These are phyloP conservation scores for Globisporangium nunn DNA, from an alignment of 352 stramenopile species.

Conservation along the genomic window DNA sequence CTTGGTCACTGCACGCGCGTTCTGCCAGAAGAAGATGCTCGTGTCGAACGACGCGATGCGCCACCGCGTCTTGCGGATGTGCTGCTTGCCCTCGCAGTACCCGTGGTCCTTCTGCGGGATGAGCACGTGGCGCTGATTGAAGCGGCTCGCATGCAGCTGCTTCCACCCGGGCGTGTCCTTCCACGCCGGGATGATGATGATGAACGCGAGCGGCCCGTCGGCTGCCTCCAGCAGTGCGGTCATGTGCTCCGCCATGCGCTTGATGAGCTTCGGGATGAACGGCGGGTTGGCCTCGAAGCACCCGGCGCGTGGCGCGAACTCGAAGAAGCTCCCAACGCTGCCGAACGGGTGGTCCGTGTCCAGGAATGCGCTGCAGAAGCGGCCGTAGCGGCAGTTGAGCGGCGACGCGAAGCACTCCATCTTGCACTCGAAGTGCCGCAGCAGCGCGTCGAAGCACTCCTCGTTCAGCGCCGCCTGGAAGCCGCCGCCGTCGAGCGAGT, in stretches of 20 bases:
- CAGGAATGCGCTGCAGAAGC: conserved; percentile 87
- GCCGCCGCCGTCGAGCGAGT: conserved; percentile 90
- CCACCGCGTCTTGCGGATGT: conserved; percentile 84
- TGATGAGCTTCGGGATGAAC: conserved; percentile 91
- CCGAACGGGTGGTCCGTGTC: conserved; percentile 88
- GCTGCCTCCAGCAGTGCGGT: conserved; percentile 59
- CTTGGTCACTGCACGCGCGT: conserved; percentile 60
- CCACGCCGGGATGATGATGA: conserved; percentile 90
- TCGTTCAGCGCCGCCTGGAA: conserved; percentile 90
- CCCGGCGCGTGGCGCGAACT: conserved; percentile 80
- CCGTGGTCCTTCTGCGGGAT: conserved; percentile 84
- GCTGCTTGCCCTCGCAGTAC: conserved; percentile 90
- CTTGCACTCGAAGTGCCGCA: conserved; percentile 86
- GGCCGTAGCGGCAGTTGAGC: conserved; percentile 90
- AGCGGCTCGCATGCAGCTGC: conserved; percentile 64
- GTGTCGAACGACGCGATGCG: conserved; percentile 93
- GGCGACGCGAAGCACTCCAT: conserved; percentile 94
- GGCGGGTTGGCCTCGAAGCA: conserved; percentile 93
- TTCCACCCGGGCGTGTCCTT: conserved; percentile 81
- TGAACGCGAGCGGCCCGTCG: conserved; percentile 77
- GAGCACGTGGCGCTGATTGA: conserved; percentile 63
- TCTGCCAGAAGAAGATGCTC: conserved; percentile 95
- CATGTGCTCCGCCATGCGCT: conserved; percentile 87
- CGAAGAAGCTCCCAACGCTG: conserved; percentile 91
- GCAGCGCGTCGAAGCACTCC: conserved; percentile 88